These are phyloP conservation scores for Monosporascus sp. DNA, from an alignment of 2,329 filamentous ascomycete genomes.

Conservation along the genomic window DNA sequence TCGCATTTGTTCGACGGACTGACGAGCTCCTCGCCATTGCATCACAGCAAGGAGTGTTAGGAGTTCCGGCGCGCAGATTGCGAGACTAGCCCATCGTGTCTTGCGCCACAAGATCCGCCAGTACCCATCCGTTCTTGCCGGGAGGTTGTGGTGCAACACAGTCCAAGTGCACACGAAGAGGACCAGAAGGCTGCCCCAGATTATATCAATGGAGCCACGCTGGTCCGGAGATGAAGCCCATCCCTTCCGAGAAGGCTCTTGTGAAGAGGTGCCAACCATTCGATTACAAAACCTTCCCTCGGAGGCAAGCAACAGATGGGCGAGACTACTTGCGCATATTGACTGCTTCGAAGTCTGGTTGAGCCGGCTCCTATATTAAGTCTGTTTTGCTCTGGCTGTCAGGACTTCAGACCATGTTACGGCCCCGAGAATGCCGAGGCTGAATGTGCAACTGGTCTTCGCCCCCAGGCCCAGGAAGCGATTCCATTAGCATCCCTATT, in stretches of 20 bases:
- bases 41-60: background rate
- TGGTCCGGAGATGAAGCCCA: background rate
- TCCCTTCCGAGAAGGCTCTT: background rate
- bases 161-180: slow-evolving; percentile 3
- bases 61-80: slow-evolving; percentile 1
- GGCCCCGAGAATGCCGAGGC: too few relatives aligned
- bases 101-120: background rate
- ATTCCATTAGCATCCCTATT: too few relatives aligned
- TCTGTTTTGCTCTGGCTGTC: too few relatives aligned
- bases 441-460: too few relatives aligned
- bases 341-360: too few relatives aligned
- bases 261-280: too few relatives aligned
- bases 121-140: background rate
- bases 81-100: background rate
- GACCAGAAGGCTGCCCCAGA: slow-evolving; percentile 4
- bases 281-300: too few relatives aligned
- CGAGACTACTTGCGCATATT: too few relatives aligned
- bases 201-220: slow-evolving; percentile 2
- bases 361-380: too few relatives aligned
- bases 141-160: slow-evolving; percentile 3
- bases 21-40: background rate
- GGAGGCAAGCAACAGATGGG: too few relatives aligned
- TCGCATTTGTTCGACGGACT: background rate
- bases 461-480: too few relatives aligned
- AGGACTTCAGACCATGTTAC: too few relatives aligned